Evolutionary conservation across 176 grass and related monocot species (phyloP).

Genomic region (Poa pratensis): DNA sequence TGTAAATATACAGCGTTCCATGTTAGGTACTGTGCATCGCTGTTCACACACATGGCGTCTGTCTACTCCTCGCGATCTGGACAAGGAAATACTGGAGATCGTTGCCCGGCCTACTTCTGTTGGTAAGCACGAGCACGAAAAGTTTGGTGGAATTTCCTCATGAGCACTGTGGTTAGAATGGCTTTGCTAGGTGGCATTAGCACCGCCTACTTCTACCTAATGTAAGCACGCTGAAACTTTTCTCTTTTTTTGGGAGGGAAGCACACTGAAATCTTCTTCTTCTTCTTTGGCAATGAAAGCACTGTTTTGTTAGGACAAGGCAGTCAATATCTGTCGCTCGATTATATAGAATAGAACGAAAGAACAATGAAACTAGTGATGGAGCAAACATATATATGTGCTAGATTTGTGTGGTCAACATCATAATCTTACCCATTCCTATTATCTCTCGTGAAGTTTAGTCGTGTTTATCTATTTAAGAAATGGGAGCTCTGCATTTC

Average conservation of each 20-base stretch:
- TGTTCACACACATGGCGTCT: conserved; percentile 35
- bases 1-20: conserved; percentile 30
- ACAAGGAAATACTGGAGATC: background rate
- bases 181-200: conserved; percentile 4
- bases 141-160: background rate
- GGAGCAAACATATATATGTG: background rate
- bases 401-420: background rate
- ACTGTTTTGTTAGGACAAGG: too few species aligned
- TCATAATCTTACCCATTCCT: background rate
- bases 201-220: conserved; percentile 3
- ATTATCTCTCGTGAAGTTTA: background rate
- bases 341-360: too few species aligned
- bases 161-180: background rate
- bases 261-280: background rate
- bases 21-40: conserved; percentile 16
- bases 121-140: conserved; percentile 11
- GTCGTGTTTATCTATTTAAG: background rate
- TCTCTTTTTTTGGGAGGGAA: background rate
- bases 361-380: background rate
- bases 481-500: background rate
- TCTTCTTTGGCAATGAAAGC: too few species aligned
- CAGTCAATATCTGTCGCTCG: too few species aligned
- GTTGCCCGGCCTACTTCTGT: background rate
- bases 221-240: background rate
- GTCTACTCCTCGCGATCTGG: background rate